Conservation (phyloP, 495 filamentous ascomycete species). For the Lasiosphaeria hispida region DNA sequence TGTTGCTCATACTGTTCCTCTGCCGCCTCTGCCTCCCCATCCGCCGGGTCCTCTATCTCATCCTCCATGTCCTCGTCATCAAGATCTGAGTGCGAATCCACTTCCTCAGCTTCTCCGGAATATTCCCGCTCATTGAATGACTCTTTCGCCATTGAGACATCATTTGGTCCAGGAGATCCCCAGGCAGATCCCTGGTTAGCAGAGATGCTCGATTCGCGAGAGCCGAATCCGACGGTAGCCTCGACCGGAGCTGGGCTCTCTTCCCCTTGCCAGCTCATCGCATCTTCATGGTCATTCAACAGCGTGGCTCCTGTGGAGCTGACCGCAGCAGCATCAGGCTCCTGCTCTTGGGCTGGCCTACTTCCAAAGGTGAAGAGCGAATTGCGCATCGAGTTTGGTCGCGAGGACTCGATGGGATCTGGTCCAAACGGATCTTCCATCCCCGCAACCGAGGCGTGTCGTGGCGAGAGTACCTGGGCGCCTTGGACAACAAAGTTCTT, state of each 20-base stretch:
- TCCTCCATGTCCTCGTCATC: not conserved
- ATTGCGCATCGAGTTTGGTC: constrained; percentile 15
- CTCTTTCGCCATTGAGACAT: not conserved
- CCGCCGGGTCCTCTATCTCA: not conserved
- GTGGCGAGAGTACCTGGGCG: constrained; percentile 27
- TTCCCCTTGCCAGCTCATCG: constrained; percentile 34
- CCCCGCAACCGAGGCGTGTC: constrained; percentile 7
- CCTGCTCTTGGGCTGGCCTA: constrained; percentile 1
- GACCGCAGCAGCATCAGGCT: not conserved
- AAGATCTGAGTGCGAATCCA: not conserved
- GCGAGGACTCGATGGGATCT: constrained; percentile 21
- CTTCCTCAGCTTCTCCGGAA: constrained; percentile 14
- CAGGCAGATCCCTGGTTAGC: constrained; percentile 9
- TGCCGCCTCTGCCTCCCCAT: constrained; percentile 5
- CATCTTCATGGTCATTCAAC: constrained; percentile 22
- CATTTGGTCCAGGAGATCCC: not conserved
- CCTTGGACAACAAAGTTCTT: constrained; percentile 28
- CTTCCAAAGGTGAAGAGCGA: constrained; percentile 21
- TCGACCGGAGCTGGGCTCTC: constrained; percentile 1
- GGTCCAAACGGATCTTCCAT: constrained; percentile 38
- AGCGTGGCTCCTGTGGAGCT: constrained; percentile 26
- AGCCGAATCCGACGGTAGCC: constrained; percentile 1
- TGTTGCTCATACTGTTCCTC: constrained; percentile 6
- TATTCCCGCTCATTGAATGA: not conserved
- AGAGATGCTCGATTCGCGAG: constrained; percentile 8